Conservation (phyloP, 495 filamentous ascomycete genomes). For the Podospora pseudocomata region DNA sequence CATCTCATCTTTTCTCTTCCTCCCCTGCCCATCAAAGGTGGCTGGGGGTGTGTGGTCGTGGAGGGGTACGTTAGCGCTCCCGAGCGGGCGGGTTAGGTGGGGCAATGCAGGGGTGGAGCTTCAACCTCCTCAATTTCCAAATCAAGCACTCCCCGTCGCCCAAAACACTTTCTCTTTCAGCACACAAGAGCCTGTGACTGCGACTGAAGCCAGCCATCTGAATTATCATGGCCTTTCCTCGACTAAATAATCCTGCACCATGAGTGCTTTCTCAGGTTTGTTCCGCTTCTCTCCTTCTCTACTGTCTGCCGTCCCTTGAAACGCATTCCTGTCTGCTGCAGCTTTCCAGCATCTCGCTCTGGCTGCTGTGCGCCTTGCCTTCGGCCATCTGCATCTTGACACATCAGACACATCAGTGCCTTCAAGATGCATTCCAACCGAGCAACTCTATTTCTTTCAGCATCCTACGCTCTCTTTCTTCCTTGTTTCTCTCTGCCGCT, state of each 20-base stretch:
- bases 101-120: neutral
- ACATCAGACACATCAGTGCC: neutral
- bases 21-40: neutral
- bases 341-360: neutral
- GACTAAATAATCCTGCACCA: slow-evolving; percentile 2
- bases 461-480: slow-evolving; percentile 8
- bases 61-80: neutral
- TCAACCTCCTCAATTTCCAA: slow-evolving; percentile 4
- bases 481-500: slow-evolving; percentile 18
- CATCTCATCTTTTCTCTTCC: neutral
- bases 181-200: neutral
- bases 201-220: slow-evolving; percentile 20
- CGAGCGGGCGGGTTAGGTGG: neutral
- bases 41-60: neutral
- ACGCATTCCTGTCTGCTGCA: neutral
- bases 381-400: neutral
- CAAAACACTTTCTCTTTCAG: neutral
- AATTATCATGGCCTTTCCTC: slow-evolving; percentile 12
- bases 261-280: neutral
- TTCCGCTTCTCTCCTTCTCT: neutral
- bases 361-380: neutral
- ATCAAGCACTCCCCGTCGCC: slow-evolving; percentile 1
- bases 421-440: slow-evolving; percentile 4
- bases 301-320: neutral
- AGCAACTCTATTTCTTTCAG: slow-evolving; percentile 9